Evolutionary conservation across 306 rosid species (phyloP).

Genomic region (Cicer yamashitae): DNA sequence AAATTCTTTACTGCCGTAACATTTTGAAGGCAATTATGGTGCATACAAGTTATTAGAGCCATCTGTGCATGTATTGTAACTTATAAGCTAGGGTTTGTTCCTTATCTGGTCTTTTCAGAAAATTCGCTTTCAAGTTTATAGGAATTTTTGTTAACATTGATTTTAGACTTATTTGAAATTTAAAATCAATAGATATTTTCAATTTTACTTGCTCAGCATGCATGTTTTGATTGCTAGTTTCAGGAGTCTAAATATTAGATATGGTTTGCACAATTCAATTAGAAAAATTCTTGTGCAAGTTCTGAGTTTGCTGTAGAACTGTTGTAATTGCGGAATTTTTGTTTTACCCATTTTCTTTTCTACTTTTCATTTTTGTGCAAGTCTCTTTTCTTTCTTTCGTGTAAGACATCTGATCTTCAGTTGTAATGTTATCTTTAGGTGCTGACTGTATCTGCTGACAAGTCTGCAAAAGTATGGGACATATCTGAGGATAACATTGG

Average conservation of each 20-base stretch:
- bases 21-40: constrained; percentile 9
- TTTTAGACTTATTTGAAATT: constrained; percentile 27
- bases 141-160: neutral
- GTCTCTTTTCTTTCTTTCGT: constrained; percentile 16
- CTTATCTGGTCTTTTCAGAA: constrained; percentile 1
- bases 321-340: constrained; percentile 24
- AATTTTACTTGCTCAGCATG: constrained; percentile 27
- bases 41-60: constrained; percentile 13
- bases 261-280: constrained; percentile 9
- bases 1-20: constrained; percentile 10
- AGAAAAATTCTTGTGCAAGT: constrained; percentile 8
- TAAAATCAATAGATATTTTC: constrained; percentile 19
- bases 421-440: constrained; percentile 60
- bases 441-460: constrained; percentile 95
- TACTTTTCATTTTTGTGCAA: constrained; percentile 16
- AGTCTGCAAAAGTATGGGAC: constrained; percentile 90
- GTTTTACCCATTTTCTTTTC: constrained; percentile 9
- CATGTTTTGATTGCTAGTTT: constrained; percentile 20
- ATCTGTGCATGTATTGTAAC: neutral
- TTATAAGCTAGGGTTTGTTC: neutral
- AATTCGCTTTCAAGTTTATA: neutral
- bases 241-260: constrained; percentile 2
- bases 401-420: constrained; percentile 41
- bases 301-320: constrained; percentile 6
- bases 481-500: constrained; percentile 80